Base-by-base conservation (phyloP, 202 grass and related monocot species). In the Tripidium arundinaceum region DNA sequence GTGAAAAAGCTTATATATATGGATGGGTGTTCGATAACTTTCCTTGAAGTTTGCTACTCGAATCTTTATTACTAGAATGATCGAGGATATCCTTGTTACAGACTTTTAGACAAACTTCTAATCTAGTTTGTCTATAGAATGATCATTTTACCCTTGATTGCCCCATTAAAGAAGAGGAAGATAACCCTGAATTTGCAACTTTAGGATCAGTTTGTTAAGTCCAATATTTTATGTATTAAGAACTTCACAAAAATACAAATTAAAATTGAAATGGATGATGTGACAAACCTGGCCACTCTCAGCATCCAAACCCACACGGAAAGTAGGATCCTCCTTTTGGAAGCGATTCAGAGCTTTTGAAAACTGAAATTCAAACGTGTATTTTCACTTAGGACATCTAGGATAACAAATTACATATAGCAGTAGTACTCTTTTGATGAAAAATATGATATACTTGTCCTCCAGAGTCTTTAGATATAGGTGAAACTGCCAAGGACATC, bases 281-380 rank as follows among this genome's bases (percentile, higher is more conserved):
- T 27, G 52, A 76, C 79, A 88, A 81, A 98, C 95, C 90, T 95
- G 86, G 57, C 92, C 95, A 28, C 95, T 98, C 70, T 98, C 95
- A 31, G 75, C 79, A 87, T 98, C 95, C 84, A 98, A 78, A 74
- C 95, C 95, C 73, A 98, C 95, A 73, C 86, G 92, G 80, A 98
- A 98, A 74, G 95, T 98, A 49, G 95, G 95, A 91, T 98, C 95
- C 66, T 98, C 95, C 83, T 28, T 98, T 71, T 98, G 95, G 72
- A 98, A 98, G 68, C 95, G 92, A 77, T 98, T 98, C 58, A 98
- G 58, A 42, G 95, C 95, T 86, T 98, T 98, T 61, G 95, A 98
- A 91, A 98, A 98, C 95, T 98, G 84, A 80, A 83, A 86, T 61
- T 15, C 46, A 54, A 87, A 66, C 2, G 1, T 77, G 70, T 67